These are phyloP conservation scores for Pythium rishiriense DNA, from an alignment of 352 stramenopile genomes.

Conservation along the genomic window DNA sequence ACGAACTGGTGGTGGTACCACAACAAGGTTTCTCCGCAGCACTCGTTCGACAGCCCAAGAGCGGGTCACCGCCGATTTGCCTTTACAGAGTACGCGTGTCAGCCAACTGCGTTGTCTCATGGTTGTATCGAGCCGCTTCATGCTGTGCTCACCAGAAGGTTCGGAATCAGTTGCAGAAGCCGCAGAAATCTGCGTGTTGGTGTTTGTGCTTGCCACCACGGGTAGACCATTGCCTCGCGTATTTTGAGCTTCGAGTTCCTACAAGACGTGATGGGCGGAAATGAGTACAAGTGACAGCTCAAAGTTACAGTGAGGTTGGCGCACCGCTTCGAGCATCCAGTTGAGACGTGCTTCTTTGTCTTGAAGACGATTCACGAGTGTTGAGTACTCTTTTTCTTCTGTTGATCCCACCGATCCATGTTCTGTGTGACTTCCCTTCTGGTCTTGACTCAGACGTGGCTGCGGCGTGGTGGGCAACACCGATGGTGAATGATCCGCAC, in stretches of 20 bases:
- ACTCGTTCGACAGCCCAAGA: conserved; percentile 64
- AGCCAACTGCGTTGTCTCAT: not conserved
- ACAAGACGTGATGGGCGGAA: not conserved
- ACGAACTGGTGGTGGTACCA: conserved; percentile 42
- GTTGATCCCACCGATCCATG: not conserved
- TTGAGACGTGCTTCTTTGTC: conserved; percentile 63
- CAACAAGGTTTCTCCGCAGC: conserved; percentile 44
- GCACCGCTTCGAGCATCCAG: conserved; percentile 72
- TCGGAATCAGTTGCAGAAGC: not conserved
- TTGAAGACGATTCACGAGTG: conserved; percentile 50
- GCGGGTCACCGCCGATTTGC: conserved; percentile 29
- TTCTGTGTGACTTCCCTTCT: not conserved
- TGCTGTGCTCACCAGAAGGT: not conserved
- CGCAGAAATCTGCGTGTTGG: not conserved
- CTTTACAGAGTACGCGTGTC: not conserved
- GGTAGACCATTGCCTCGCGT: conserved; percentile 15
- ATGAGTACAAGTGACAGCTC: not conserved
- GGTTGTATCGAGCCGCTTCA: not conserved
- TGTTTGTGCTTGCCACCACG: not conserved
- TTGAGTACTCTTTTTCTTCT: conserved; percentile 22
- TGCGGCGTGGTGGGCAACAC: not conserved
- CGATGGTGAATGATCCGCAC: not conserved
- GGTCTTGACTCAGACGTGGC: not conserved
- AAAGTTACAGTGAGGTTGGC: not conserved
- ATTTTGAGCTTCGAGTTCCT: conserved; percentile 81